phyloP scores from a whole-genome alignment of 2,329 filamentous ascomycete species.

The Sphaerulina vaccinii region DNA sequence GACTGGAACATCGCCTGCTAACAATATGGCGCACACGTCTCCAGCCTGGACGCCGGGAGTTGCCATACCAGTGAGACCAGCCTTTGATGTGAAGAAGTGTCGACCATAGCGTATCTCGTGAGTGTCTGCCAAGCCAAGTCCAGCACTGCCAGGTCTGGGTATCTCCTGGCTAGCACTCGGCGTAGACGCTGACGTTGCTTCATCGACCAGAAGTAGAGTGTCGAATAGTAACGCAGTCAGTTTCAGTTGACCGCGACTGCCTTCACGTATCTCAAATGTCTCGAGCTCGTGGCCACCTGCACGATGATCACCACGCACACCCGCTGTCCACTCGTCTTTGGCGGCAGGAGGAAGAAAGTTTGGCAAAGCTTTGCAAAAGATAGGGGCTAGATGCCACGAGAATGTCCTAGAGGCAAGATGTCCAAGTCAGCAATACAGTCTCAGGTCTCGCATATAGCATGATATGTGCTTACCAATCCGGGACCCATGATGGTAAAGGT shows the following conservation, averaged over 20 bases:
- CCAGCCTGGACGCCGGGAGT: constrained; percentile 28
- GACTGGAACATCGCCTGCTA: constrained; percentile 35
- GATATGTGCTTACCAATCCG: constrained; percentile 21
- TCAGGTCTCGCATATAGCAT: neutral
- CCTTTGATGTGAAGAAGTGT: constrained; percentile 29
- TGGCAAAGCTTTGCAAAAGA: constrained; percentile 25
- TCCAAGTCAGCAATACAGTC: constrained; percentile 8
- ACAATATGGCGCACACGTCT: constrained; percentile 29
- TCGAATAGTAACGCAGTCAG: constrained; percentile 32
- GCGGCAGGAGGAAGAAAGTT: constrained; percentile 25
- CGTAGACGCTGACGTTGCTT: constrained; percentile 29
- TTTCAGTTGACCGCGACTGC: constrained; percentile 22
- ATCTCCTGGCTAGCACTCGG: constrained; percentile 21
- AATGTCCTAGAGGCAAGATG: constrained; percentile 21
- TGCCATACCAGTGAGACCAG: constrained; percentile 29
- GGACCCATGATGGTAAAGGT: constrained; percentile 37
- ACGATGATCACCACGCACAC: constrained; percentile 29
- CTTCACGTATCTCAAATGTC: constrained; percentile 30
- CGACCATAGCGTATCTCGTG: constrained; percentile 30
- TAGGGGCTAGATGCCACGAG: constrained; percentile 32
- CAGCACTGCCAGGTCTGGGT: constrained; percentile 2
- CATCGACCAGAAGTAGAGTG: constrained; percentile 24
- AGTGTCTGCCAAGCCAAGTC: constrained; percentile 1
- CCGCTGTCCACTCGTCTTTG: constrained; percentile 29
- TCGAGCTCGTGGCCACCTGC: constrained; percentile 30